These are phyloP conservation scores for Leonotis leonurus DNA, from an alignment of 257 asterid genomes.

Conservation along the genomic window DNA sequence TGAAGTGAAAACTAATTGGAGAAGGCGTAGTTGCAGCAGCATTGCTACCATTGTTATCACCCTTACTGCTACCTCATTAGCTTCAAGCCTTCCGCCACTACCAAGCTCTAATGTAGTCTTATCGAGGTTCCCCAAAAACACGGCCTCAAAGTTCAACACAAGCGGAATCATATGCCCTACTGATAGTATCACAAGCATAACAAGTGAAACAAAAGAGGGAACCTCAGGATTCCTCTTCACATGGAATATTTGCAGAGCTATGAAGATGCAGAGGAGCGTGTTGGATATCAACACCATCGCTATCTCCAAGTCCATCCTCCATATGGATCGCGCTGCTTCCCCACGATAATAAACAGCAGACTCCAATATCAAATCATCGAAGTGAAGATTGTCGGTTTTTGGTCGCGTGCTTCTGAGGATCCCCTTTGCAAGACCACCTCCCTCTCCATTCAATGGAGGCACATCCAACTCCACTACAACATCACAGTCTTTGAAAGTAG, in stretches of 20 bases:
- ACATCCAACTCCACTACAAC: constrained; percentile 34
- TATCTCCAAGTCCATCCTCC: constrained; percentile 77
- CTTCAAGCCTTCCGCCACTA: constrained; percentile 47
- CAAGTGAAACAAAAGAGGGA: constrained; percentile 36
- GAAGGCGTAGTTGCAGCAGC: constrained; percentile 41
- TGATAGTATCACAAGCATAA: constrained; percentile 48
- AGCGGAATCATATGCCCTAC: constrained; percentile 58
- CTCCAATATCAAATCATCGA: constrained; percentile 27
- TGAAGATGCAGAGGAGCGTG: constrained; percentile 42
- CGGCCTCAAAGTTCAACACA: constrained; percentile 54
- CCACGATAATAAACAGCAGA: constrained; percentile 16
- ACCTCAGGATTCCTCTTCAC: constrained; percentile 41
- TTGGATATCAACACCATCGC: constrained; percentile 47
- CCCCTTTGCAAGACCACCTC: constrained; percentile 26
- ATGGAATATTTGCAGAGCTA: constrained; percentile 43
- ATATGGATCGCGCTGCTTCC: constrained; percentile 28
- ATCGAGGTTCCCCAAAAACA: constrained; percentile 19
- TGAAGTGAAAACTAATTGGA: constrained; percentile 50
- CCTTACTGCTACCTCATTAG: constrained; percentile 52
- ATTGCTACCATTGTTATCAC: constrained; percentile 49
- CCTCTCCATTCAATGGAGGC: constrained; percentile 20
- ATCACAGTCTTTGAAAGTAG: constrained; percentile 41
- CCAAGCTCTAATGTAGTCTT: constrained; percentile 9
- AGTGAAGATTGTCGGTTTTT: constrained; percentile 35
- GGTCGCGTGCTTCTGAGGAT: constrained; percentile 41